Percentiles rank a stretch among this genome's conserved stretches.
These are phyloP conservation scores for Phytophthora syringae DNA, from an alignment of 352 stramenopile species.

Conservation along the genomic window DNA sequence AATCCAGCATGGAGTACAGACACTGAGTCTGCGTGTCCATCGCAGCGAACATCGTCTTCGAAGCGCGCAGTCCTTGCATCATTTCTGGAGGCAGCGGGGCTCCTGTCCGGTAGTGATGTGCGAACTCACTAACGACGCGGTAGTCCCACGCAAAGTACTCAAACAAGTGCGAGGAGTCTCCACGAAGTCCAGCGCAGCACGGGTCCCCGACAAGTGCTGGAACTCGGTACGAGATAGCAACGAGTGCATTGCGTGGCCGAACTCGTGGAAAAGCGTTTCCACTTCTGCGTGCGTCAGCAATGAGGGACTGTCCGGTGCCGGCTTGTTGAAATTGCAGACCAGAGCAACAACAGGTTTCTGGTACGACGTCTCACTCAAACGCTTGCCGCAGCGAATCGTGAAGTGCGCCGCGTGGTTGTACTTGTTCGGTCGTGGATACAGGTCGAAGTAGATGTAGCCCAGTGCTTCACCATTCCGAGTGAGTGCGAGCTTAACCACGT, in stretches of 20 bases:
- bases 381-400: constrained; percentile 95
- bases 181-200: constrained; percentile 95
- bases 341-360: constrained; percentile 96
- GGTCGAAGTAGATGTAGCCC: constrained; percentile 95
- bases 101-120: constrained; percentile 82
- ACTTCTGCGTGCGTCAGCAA: constrained; percentile 93
- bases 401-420: constrained; percentile 94
- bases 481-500: constrained; percentile 92
- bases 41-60: constrained; percentile 90
- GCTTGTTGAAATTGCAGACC: constrained; percentile 91
- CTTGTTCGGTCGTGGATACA: constrained; percentile 91
- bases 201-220: constrained; percentile 97
- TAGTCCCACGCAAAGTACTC: constrained; percentile 97
- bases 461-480: constrained; percentile 64
- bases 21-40: constrained; percentile 91
- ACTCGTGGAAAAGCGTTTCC: constrained; percentile 98
- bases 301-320: constrained; percentile 67
- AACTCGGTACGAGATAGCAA: constrained; percentile 96
- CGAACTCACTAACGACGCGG: constrained; percentile 86
- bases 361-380: constrained; percentile 61
- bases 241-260: constrained; percentile 98
- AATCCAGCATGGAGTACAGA: constrained; percentile 82
- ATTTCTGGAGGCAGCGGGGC: constrained; percentile 80
- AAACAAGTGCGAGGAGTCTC: constrained; percentile 97
- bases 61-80: constrained; percentile 72